Evolutionary conservation across 352 stramenopile species (phyloP).

Genomic region (Globisporangium parvum): DNA sequence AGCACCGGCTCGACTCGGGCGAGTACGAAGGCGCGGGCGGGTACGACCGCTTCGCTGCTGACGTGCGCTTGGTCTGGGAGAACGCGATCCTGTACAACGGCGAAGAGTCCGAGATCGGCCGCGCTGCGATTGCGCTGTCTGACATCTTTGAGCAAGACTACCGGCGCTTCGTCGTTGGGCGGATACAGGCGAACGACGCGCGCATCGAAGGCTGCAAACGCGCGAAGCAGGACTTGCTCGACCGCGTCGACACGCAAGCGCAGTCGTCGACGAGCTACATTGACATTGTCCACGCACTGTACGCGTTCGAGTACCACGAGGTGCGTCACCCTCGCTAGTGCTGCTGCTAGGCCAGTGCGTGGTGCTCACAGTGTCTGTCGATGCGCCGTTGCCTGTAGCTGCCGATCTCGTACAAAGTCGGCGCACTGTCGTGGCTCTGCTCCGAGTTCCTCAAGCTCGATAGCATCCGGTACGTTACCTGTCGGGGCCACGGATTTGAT

Average conservation of each 20-base stretch:
- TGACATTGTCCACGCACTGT: constrained; percentile 66
- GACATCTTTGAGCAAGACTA: constrained; percentile 84
- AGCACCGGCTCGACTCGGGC: constrained; percentile 62
- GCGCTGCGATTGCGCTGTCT: constrained; percentile 56
- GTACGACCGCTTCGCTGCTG: constrained; percentile 58
- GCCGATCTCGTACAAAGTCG: constrained; percentile 54
- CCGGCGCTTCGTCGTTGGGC: constrained; percentile 56
- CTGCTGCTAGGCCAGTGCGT: too few species aligned
- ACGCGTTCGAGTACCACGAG: constrained; percentile 65
- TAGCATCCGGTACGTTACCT: constrained; percentile 27
- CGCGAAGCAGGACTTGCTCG: constrained; percentile 23
- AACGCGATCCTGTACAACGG: constrained; percentile 77
- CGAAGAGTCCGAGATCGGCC: constrained; percentile 71
- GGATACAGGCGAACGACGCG: constrained; percentile 48
- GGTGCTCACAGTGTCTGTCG: background rate
- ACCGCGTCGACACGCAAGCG: constrained; percentile 15
- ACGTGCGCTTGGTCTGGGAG: constrained; percentile 83
- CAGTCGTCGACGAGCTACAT: constrained; percentile 33
- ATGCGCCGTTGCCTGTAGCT: constrained; percentile 19
- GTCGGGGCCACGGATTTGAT: too few species aligned
- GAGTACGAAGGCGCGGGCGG: constrained; percentile 58
- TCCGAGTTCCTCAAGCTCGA: constrained; percentile 59
- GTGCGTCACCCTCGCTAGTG: constrained; percentile 12
- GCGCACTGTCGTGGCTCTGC: constrained; percentile 58
- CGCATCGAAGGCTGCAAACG: constrained; percentile 50